Percentiles rank a stretch among this genome's conserved stretches.
These are phyloP conservation scores for Cladochytrium replicatum DNA, from an alignment of 192 early-diverging fungal species.

Conservation along the genomic window DNA sequence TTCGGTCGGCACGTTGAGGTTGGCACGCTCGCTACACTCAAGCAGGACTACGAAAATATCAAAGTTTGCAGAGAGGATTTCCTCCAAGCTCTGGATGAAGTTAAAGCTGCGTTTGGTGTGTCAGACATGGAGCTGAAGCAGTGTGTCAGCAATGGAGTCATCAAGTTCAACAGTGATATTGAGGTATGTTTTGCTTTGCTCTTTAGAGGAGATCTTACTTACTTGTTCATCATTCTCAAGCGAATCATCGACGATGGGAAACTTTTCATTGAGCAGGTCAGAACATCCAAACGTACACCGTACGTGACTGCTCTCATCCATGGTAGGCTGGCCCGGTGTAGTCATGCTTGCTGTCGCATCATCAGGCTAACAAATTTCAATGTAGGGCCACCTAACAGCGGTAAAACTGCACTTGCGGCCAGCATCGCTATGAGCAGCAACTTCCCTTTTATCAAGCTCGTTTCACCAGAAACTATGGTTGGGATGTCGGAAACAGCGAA, in stretches of 20 bases:
- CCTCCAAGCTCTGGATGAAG: constrained; percentile 79
- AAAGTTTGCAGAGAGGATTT: constrained; percentile 83
- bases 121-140: constrained; percentile 81
- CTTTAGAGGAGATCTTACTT: constrained; percentile 37
- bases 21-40: constrained; percentile 69
- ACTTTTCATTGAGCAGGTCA: constrained; percentile 54
- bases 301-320: constrained; percentile 85
- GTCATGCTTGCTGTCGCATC: constrained; percentile 1
- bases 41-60: constrained; percentile 80
- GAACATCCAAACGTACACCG: constrained; percentile 71
- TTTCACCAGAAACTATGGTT: constrained; percentile 93
- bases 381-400: constrained; percentile 62
- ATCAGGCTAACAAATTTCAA: too few relatives aligned
- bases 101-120: constrained; percentile 89
- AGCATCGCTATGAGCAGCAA: constrained; percentile 80
- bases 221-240: constrained; percentile 12
- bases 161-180: constrained; percentile 59
- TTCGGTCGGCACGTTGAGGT: constrained; percentile 95
- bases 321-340: constrained; percentile 25
- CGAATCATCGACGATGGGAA: constrained; percentile 42
- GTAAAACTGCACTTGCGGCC: constrained; percentile 95
- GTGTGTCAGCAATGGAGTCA: constrained; percentile 75
- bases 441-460: constrained; percentile 95
- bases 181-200: constrained; percentile 46
- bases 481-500: constrained; percentile 78